Evolutionary conservation across 2,329 filamentous ascomycete genomes (phyloP), one percentile per base, ranked within the genome.

Genomic region (Aulographum hederae): DNA sequence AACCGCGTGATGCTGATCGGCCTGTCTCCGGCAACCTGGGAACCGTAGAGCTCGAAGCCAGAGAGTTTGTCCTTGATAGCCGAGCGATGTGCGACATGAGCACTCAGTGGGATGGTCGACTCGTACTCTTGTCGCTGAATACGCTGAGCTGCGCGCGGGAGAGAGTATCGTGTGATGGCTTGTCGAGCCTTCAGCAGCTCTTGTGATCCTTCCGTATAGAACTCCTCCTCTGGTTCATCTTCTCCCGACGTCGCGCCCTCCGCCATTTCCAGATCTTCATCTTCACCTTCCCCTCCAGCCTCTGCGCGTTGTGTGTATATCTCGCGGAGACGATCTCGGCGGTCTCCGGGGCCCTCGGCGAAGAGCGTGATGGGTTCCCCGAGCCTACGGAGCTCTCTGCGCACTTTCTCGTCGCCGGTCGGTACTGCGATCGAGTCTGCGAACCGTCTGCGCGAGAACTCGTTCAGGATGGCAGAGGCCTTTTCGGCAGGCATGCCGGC

Each of bases 291-390:
- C 32, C 67, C 73, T 1, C 56, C 60, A 39, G 69, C 67, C 48
- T 85, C 78, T 2, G 71, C 67, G 40, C 82, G 69, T 32, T 76
- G 71, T 2, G 75, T 74, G 40, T 98, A 60, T 18, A 94, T 59
- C 44, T 82, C 78, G 39, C 89, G 73, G 45, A 98, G 55, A 40
- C 89, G 72, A 47, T 93, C 85, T 58, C 91, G 69, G 37, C 89
- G 66, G 44, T 95, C 86, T 17, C 70, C 74, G 2, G 76, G 75
- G 1, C 80, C 81, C 57, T 98, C 89, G 36, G 85, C 89, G 41
- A 98, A 98, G 0, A 95, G 64, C 0, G 86, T 98, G 34, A 95
- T 73, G 8, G 89, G 89, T 48, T 98, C 79, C n/a, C 80, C 82
- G 39, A 93, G 65, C 45, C 89, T 78, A 41, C 89, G 73, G 36